phyloP scores from a whole-genome alignment of 2,329 filamentous ascomycete species.

The Capronia coronata region DNA sequence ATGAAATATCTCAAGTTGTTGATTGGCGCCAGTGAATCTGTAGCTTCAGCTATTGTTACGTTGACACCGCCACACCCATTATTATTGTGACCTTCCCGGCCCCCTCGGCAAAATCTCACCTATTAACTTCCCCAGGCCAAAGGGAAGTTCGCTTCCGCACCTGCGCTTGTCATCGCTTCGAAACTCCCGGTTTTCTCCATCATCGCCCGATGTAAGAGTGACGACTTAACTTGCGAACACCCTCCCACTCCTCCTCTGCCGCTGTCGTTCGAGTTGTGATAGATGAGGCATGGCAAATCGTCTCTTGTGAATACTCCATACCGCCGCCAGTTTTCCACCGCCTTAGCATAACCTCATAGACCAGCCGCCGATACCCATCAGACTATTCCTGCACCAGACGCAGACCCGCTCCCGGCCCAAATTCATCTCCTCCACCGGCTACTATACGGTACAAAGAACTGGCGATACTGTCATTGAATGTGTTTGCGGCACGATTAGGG shows the following conservation, averaged over 20 bases:
- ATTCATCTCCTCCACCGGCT: too few relatives aligned
- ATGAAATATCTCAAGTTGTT: neutral
- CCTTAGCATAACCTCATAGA: too few relatives aligned
- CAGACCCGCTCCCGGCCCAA: too few relatives aligned
- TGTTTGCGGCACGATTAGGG: too few relatives aligned
- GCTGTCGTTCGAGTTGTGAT: neutral
- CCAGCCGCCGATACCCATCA: too few relatives aligned
- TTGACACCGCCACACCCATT: too few relatives aligned
- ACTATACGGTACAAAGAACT: too few relatives aligned
- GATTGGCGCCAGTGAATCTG: neutral
- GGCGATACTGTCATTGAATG: too few relatives aligned
- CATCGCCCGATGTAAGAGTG: conserved; percentile 2
- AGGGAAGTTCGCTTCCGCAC: neutral
- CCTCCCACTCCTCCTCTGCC: neutral
- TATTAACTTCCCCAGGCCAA: neutral
- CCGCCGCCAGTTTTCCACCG: too few relatives aligned
- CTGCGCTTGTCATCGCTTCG: conserved; percentile 4
- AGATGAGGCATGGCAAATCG: neutral
- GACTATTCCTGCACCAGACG: too few relatives aligned
- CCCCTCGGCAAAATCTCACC: neutral
- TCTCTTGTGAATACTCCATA: neutral
- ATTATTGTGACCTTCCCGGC: neutral
- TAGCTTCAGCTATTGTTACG: too few relatives aligned
- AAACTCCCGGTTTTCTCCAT: conserved; percentile 15
- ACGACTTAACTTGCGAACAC: neutral